Evolutionary conservation across 495 filamentous ascomycete species (phyloP), one percentile per base, ranked within the genome.

Genomic region (Xylaria intraflava): DNA sequence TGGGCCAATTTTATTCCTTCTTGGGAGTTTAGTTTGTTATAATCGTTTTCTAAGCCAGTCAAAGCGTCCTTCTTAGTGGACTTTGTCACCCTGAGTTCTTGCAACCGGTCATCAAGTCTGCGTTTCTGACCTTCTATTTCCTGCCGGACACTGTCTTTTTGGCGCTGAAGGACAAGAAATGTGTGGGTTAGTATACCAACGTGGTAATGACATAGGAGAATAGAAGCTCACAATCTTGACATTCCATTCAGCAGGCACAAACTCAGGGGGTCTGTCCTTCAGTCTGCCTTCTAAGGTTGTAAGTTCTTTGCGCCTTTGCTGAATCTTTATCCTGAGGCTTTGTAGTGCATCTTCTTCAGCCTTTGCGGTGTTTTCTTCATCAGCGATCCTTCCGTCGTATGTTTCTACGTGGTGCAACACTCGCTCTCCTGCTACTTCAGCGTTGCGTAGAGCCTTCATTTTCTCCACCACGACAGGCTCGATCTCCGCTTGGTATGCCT

Each of bases 1-100:
- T 84, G 82, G 38, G 60, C 78, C 53, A 84, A 76, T 52, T 88
- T 84, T 59, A 87, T 86, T 11, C 93, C 93, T 20, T 82, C 76
- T 51, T 87, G 82, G 2, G 92, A 92, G 38, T 90, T 76, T 24
- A 96, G 72, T 24, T 66, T 72, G 27, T 67, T 60, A n/a, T 90
- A 58, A 35, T 85, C 77, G 12, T 60, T 54, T 51, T 81, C 53
- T 9, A 77, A 65, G 4, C 65, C 62, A 55, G 1, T 56, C 16
- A 43, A 51, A 27, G 64, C 52, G 0, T 46, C 24, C n/a, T 38
- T 58, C 24, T 65, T 66, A 43, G 61, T 58, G 14, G 14, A 2
- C 10, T 64, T 66, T 19, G 61, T 17, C 9, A 56, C 31, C 48
- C 29, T 56, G 5, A 74, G 41, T 26, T 61, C 44, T 0, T 64